Evolutionary conservation across 2,329 filamentous ascomycete genomes (phyloP).

Genomic region (Aspergillus candidus): DNA sequence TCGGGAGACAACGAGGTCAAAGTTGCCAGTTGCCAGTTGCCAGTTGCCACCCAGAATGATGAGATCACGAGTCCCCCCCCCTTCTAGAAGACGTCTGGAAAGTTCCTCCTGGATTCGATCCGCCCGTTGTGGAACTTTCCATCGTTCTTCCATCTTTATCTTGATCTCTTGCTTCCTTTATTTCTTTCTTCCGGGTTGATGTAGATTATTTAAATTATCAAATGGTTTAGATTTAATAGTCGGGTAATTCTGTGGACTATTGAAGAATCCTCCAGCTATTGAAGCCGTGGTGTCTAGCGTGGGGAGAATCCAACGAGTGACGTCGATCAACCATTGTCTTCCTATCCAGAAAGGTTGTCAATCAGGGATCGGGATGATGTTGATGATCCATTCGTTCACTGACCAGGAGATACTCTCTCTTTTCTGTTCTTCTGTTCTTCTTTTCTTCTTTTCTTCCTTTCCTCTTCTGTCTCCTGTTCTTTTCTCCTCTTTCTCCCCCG

Average conservation of each 20-base stretch:
- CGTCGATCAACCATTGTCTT: conserved; percentile 12
- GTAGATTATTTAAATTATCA: no score
- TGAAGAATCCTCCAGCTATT: conserved; percentile 14
- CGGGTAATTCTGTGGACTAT: no score
- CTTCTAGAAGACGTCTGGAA: conserved; percentile 36
- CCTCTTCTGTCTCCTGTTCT: neutral
- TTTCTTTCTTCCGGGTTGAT: neutral
- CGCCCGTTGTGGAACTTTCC: conserved; percentile 17
- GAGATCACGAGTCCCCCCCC: neutral
- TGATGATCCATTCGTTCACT: neutral
- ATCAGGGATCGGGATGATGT: neutral
- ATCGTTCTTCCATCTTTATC: neutral
- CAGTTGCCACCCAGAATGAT: no score
- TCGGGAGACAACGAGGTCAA: neutral
- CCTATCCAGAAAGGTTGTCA: neutral
- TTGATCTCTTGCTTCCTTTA: neutral
- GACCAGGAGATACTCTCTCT: conserved; percentile 2
- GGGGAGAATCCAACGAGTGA: conserved; percentile 8
- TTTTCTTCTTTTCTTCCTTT: neutral
- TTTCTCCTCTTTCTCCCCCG: conserved; percentile 3
- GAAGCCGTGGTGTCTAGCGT: conserved; percentile 11
- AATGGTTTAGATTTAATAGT: no score
- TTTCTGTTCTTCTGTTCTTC: conserved; percentile 6
- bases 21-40: no score
- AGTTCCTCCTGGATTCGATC: conserved; percentile 1